Conservation (phyloP, 495 filamentous ascomycete species). For the Penicillium lividum region DNA sequence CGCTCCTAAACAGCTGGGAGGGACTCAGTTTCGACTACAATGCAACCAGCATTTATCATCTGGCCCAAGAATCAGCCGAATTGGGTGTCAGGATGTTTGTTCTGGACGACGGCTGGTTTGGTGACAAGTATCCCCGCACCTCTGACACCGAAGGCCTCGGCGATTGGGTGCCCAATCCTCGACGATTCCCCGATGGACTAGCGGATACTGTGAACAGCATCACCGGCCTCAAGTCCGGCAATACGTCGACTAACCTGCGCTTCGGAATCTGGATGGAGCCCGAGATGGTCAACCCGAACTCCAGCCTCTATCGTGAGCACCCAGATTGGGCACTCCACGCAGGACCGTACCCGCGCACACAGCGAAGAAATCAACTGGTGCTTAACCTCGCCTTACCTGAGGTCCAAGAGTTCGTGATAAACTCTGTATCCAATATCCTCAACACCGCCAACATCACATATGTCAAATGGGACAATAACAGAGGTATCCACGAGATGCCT, state of each 20-base stretch:
- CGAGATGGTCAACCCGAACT: constrained; percentile 60
- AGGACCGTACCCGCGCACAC: constrained; percentile 50
- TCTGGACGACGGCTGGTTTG: constrained; percentile 62
- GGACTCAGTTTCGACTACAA: constrained; percentile 54
- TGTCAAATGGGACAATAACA: constrained; percentile 62
- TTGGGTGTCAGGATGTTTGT: constrained; percentile 55
- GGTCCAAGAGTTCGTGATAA: constrained; percentile 57
- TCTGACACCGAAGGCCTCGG: constrained; percentile 52
- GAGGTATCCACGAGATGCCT: constrained; percentile 52
- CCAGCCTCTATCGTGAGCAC: constrained; percentile 52
- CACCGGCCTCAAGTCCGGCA: constrained; percentile 41
- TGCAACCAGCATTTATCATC: constrained; percentile 42
- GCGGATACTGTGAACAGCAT: constrained; percentile 42
- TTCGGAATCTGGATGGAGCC: constrained; percentile 62
- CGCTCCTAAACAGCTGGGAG: constrained; percentile 60
- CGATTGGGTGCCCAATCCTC: constrained; percentile 55
- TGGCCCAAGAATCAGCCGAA: constrained; percentile 51
- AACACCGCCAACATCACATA: constrained; percentile 50
- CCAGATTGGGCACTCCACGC: constrained; percentile 58
- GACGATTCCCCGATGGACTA: constrained; percentile 55
- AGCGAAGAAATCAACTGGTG: constrained; percentile 52
- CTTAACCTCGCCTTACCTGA: constrained; percentile 53
- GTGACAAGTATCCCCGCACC: constrained; percentile 51
- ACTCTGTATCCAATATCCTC: constrained; percentile 46
- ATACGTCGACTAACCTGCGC: constrained; percentile 42